Base-by-base conservation (phyloP, 805 yeast species). In the Tetrapisispora phaffii region DNA sequence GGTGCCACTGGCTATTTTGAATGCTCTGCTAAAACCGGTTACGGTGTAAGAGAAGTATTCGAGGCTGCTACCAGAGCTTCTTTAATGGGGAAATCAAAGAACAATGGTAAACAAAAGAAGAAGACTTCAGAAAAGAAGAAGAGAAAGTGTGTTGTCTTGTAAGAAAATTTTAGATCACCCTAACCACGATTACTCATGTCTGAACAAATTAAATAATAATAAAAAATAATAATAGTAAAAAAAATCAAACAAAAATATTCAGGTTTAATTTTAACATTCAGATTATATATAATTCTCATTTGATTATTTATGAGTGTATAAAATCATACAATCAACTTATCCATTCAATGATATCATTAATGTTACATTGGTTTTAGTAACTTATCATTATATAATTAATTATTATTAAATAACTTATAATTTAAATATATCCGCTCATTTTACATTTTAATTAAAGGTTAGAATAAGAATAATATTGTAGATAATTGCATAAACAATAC, bases 51-150 rank as follows among this genome's bases (percentile, higher is more conserved):
- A 66, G 95, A 86, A 66, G 96, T 88, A 47, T 87, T 87, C 62
- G 94, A 85, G 71, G 80, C 85, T 54, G 96, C 96, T 29, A 86
- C 96, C 21, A 77, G 95, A 66, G 95, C 95, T 46, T 85, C 95
- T 17, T 76, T 87, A 58, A 76, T 75, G 72, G 77, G 80, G 46
- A 77, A 80, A 66, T 41, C 55, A 15, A 50, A 53, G 33, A 50
- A 44, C 26, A 51, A 56, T 31, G 57, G 56, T 42, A 53, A 51
- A 24, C 44, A 47, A 20, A 58, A 53, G 40, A 53, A 56, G 45
- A 38, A 38, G 19, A 55, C 55, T 44, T 50, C 60, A 19, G 52
- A 65, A 67, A 70, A 66, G 60, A 75, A 75, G 61, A 76, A 75
- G 72, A 76, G 75, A 74, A 81, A 76, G 70, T 85, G 94, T 72